Base-by-base conservation (phyloP, 1,284 basidiomycete genomes). In the Xerocomus alliaceus region DNA sequence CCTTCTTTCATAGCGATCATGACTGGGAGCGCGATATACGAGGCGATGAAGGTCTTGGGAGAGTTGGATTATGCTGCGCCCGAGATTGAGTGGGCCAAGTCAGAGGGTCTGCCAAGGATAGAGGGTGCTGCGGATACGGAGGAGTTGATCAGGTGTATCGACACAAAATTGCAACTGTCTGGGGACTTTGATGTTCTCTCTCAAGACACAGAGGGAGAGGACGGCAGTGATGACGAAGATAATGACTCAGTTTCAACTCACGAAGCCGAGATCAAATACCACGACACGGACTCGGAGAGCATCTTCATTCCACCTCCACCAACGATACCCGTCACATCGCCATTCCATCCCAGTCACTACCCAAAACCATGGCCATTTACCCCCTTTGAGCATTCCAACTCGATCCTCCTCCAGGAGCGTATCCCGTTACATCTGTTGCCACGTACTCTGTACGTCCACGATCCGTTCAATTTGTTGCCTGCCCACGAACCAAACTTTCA, bases 11-110 rank as follows among this genome's bases (percentile, higher is more conserved):
- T 63, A 1, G 69, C 77, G 4, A 66, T 68, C 24, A 71, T 77
- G 49, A 77, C 77, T 7, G 76, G 80, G 18, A 84, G 81, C 64
- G 76, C 72, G 56, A 54, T 83, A 15, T 60, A 70, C 6, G 68
- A 64, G n/a, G 77, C 69, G 67, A 75, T 79, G 74, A 71, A 74
- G 50, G 58, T 54, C 8, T 46, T 75, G 4, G 76, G 76, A 0
- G 81, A 84, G 65, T 48, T 74, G 12, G 72, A 78, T 2, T 57
- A 17, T 0, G 78, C 79, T 0, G 60, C 54, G 26, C 63, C 73
- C 17, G 73, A 80, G 54, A 67, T 84, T 2, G 68, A 59, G 45
- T 78, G 76, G 71, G 78, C 78, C 7, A 73, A 76, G 58, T 60
- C 65, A 31, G 83, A 83, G 64, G 75, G 71, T 2, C 61, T 76